Percentiles rank a stretch among this genome's conserved stretches.
phyloP scores from a whole-genome alignment of 2,329 filamentous ascomycete genomes.

The Ceratocystis cubensis region DNA sequence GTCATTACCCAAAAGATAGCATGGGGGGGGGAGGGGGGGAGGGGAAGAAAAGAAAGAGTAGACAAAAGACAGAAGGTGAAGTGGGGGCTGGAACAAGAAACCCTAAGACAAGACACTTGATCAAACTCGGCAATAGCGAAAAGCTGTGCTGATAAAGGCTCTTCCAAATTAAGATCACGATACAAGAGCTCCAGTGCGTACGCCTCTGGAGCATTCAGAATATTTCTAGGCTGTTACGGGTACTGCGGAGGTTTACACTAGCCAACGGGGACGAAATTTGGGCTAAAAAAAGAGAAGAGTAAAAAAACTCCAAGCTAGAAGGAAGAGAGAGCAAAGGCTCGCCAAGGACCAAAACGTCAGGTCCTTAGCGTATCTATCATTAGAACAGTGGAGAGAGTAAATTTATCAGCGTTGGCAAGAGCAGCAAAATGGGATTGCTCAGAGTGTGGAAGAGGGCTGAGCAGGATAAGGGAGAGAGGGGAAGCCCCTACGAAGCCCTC shows the following conservation, averaged over 20 bases:
- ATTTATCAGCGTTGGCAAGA: no score
- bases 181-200: background rate
- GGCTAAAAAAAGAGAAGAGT: slow-evolving; percentile 2
- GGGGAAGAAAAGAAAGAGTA: background rate
- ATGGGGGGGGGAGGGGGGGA: background rate
- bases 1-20: background rate
- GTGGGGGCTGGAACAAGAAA: background rate
- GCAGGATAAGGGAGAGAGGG: no score
- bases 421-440: no score
- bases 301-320: background rate
- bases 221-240: background rate
- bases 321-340: background rate
- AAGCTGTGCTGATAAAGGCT: background rate
- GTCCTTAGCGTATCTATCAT: slow-evolving; percentile 5
- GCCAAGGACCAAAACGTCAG: background rate
- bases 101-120: background rate
- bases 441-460: no score
- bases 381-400: background rate
- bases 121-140: background rate
- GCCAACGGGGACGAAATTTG: background rate
- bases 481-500: no score
- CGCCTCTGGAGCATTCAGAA: background rate
- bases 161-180: slow-evolving; percentile 5
- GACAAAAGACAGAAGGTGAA: background rate
- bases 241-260: background rate